A percentile compares a stretch with the other conserved stretches of the same genome.
phyloP scores from a whole-genome alignment of 306 rosid genomes.

The Lagenaria siceraria region DNA sequence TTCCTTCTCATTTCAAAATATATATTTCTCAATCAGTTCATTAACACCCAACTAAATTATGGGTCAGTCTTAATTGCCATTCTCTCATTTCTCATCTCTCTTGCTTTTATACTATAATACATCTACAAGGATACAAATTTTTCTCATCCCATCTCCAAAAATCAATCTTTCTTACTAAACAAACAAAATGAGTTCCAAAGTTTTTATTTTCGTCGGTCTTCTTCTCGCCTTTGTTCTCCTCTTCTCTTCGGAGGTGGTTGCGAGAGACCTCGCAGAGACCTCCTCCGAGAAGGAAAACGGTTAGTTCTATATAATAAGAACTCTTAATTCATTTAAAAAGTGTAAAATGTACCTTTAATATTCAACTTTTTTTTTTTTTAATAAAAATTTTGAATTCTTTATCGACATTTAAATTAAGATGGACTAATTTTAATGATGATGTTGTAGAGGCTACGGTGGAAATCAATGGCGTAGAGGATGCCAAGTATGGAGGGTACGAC shows the following conservation, averaged over 20 bases:
- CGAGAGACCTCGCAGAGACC: slow-evolving; percentile 14
- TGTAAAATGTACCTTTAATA: no score
- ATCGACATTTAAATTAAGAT: no score
- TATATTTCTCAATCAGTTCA: not conserved
- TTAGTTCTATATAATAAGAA: not conserved
- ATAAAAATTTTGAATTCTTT: no score
- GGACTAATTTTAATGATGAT: not conserved
- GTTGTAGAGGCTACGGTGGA: not conserved
- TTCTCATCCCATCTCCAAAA: slow-evolving; percentile 2
- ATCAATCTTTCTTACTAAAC: not conserved
- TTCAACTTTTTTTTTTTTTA: no score
- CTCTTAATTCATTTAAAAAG: not conserved
- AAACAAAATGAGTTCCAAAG: slow-evolving; percentile 3
- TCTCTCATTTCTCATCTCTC: not conserved
- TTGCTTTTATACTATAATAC: not conserved
- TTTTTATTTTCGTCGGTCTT: slow-evolving; percentile 10
- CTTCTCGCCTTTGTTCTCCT: slow-evolving; percentile 22
- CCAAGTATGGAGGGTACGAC: not conserved
- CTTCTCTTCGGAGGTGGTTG: slow-evolving; percentile 16
- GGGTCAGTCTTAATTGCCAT: not conserved
- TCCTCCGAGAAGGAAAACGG: slow-evolving; percentile 2
- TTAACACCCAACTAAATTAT: not conserved
- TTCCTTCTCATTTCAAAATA: not conserved
- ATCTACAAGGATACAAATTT: not conserved
- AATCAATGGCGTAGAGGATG: not conserved